phyloP scores from a whole-genome alignment of 768 basidiomycete genomes.

The Dictyophora rubrovolvata region DNA sequence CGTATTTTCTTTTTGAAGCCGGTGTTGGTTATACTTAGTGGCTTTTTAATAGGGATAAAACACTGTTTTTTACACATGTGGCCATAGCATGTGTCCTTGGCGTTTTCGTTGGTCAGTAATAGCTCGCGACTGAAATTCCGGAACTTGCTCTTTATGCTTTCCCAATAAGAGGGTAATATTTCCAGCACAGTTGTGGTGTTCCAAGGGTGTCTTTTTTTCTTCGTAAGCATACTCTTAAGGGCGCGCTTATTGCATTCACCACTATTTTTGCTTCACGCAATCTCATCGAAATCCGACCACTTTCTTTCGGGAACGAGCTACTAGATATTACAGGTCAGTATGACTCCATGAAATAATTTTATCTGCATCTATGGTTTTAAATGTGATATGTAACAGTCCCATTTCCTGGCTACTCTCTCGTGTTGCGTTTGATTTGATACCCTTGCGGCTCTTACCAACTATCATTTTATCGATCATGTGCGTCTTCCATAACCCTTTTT shows the following conservation, averaged over 20 bases:
- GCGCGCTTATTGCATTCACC: conserved; percentile 85
- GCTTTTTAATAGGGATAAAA: conserved; percentile 55
- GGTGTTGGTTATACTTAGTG: neutral
- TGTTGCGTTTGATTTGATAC: conserved; percentile 81
- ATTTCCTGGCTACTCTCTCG: conserved; percentile 87
- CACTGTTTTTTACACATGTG: conserved; percentile 73
- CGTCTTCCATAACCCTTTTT: conserved; percentile 18
- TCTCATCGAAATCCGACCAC: conserved; percentile 67
- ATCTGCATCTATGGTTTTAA: neutral
- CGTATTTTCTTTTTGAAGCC: neutral
- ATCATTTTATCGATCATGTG: conserved; percentile 79
- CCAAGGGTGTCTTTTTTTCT: conserved; percentile 92
- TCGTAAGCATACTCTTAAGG: conserved; percentile 51
- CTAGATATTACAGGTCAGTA: conserved; percentile 69
- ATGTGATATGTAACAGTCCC: conserved; percentile 38
- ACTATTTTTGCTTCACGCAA: conserved; percentile 85
- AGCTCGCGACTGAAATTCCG: neutral
- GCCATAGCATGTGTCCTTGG: conserved; percentile 62
- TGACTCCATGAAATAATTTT: no score
- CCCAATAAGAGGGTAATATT: conserved; percentile 71
- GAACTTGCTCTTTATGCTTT: neutral
- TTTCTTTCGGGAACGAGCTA: conserved; percentile 84
- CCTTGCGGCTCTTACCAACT: conserved; percentile 80
- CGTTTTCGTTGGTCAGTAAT: conserved; percentile 67
- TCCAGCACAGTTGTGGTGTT: conserved; percentile 80